Evolutionary conservation across 768 basidiomycete genomes (phyloP), one percentile per base, ranked within the genome.

Genomic region (Russula earlei): DNA sequence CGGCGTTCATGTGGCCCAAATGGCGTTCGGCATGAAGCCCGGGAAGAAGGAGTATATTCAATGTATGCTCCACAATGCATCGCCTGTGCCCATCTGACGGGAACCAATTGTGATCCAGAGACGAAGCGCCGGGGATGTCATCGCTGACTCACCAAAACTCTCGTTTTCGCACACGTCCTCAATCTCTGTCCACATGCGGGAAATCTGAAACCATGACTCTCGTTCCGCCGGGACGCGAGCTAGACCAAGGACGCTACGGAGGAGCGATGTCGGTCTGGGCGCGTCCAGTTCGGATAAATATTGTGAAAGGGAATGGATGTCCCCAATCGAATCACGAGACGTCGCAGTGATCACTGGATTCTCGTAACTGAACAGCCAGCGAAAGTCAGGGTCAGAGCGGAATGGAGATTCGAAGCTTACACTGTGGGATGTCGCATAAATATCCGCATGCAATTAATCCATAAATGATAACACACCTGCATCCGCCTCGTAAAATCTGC

Each of bases 281-380:
- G 86, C 72, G 65, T 88, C 80, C 29, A 90, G 67, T 5, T 75
- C 69, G 54, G 81, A 79, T 38, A 85, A 69, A 34, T 80, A 79
- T 22, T 75, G 77, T 8, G 83, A 79, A 45, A 87, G 72, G 25
- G 74, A 67, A 62, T 85, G 79, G 19, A 90, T 83, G 63, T 89
- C 85, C 49, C 81, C 74, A 57, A 91, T 86, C 48, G 87, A 73
- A 40, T 78, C 75, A 49, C 85, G 80, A 36, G 87, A 85, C 6
- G 81, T 85, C 34, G 87, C 85, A 33, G 86, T 88, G 38, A 90
- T 66, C 59, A 85, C 67, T 3, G 88, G 88, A 63, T 90, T 90
- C 71, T 90, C 86, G 64, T 90, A 90, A 63, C 84, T 85, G 52
- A 20, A 19, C 19, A 37, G 33, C 25, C 34, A 55, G 40, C 29